These are phyloP conservation scores for Posidonia oceanica DNA, from an alignment of 116 monocot genomes.

Conservation along the genomic window DNA sequence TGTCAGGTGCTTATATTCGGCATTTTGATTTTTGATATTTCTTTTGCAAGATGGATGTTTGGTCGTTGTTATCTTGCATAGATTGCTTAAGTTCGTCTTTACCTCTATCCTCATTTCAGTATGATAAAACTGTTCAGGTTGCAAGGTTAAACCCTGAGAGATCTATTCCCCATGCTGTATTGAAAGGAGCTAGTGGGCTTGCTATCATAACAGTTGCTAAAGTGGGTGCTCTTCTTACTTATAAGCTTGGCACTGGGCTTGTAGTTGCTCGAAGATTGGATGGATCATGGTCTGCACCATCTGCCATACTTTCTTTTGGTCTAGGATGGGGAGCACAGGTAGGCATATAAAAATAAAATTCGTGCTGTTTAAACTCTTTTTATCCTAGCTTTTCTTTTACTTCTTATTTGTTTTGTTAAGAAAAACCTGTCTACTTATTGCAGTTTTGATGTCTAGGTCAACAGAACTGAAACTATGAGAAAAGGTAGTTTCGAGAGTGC, in stretches of 20 bases:
- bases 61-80: no score
- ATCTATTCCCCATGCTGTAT: constrained; percentile 67
- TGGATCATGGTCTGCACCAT: constrained; percentile 98
- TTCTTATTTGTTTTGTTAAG: no score
- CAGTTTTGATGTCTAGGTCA: no score
- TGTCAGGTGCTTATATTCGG: constrained; percentile 37
- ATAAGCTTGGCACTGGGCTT: constrained; percentile 91
- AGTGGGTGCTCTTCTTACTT: constrained; percentile 77
- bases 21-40: no score
- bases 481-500: no score
- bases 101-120: neutral
- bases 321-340: constrained; percentile 99
- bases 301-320: constrained; percentile 79
- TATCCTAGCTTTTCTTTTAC: no score
- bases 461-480: no score
- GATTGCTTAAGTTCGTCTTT: neutral
- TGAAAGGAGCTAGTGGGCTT: constrained; percentile 84
- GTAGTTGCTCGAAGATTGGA: constrained; percentile 72
- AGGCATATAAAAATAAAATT: constrained; percentile 2
- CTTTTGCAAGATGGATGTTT: no score
- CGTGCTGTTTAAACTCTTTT: no score
- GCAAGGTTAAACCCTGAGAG: constrained; percentile 79
- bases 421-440: no score
- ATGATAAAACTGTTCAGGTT: constrained; percentile 30
- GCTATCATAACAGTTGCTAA: constrained; percentile 87